Percentiles rank a stretch among this genome's conserved stretches.
Evolutionary conservation across 331 rosid genomes (phyloP).

Genomic region (Malus hybrid): DNA sequence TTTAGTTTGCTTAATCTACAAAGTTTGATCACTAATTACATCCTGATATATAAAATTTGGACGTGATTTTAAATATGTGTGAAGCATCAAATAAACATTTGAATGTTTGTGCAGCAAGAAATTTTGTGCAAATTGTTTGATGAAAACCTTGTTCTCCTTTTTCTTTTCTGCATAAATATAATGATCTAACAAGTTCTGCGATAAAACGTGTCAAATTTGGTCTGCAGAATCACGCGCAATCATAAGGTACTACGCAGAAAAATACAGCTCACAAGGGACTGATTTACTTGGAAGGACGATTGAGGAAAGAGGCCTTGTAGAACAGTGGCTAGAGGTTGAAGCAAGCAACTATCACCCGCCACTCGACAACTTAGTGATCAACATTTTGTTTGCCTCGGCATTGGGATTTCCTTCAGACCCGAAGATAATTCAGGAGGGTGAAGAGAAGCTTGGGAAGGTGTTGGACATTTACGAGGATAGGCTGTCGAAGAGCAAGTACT

Average conservation of each 20-base stretch:
- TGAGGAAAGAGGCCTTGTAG: slow-evolving; percentile 10
- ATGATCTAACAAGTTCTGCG: not conserved
- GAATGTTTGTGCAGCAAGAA: not conserved
- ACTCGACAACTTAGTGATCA: slow-evolving; percentile 4
- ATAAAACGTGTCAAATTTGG: not conserved
- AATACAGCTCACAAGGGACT: slow-evolving; percentile 10
- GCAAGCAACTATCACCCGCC: slow-evolving; percentile 30
- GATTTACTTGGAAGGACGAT: slow-evolving; percentile 11
- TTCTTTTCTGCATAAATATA: not conserved
- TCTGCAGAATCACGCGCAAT: not conserved
- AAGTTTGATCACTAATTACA: not conserved
- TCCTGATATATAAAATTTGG: too few species aligned
- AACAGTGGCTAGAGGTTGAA: slow-evolving; percentile 53
- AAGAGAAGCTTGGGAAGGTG: slow-evolving; percentile 35
- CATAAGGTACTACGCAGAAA: not conserved
- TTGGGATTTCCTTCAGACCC: slow-evolving; percentile 15
- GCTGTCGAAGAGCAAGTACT: slow-evolving; percentile 36
- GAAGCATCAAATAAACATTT: too few species aligned
- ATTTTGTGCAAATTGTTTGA: not conserved
- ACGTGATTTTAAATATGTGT: too few species aligned
- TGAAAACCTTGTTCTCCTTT: not conserved
- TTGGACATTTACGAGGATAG: slow-evolving; percentile 47
- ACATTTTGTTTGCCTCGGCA: slow-evolving; percentile 24
- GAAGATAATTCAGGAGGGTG: slow-evolving; percentile 32
- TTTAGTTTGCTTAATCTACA: not conserved